phyloP scores from a whole-genome alignment of 2,329 filamentous ascomycete genomes.

The Fusarium goolgardi region DNA sequence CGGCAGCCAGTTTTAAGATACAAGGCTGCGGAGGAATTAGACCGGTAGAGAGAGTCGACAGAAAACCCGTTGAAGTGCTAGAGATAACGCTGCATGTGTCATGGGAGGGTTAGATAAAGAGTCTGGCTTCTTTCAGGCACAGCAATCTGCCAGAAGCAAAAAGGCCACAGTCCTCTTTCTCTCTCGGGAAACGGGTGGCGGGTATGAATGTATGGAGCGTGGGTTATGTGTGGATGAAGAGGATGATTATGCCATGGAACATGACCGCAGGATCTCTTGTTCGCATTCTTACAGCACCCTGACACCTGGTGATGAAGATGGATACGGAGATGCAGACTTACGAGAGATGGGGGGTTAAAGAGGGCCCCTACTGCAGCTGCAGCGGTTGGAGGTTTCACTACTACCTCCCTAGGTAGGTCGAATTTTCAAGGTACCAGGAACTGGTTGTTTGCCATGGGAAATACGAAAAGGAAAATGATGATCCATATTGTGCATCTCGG shows the following conservation, averaged over 20 bases:
- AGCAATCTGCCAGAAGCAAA: not conserved
- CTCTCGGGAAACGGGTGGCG: not conserved
- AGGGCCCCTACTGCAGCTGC: constrained; percentile 23
- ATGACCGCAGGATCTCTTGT: constrained; percentile 27
- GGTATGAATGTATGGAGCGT: constrained; percentile 23
- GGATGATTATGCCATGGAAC: constrained; percentile 32
- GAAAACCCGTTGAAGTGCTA: not conserved
- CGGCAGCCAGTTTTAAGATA: constrained; percentile 19
- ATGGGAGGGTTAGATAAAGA: not conserved
- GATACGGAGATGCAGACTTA: constrained; percentile 7
- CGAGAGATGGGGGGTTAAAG: constrained; percentile 19
- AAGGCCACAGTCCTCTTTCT: not conserved
- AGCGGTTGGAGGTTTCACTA: constrained; percentile 15
- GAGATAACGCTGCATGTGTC: not conserved
- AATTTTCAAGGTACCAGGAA: constrained; percentile 29
- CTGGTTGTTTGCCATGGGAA: constrained; percentile 7
- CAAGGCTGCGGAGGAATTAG: constrained; percentile 26
- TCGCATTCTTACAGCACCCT: constrained; percentile 21
- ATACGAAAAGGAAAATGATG: constrained; percentile 19
- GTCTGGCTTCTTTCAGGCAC: not conserved
- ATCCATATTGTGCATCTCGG: constrained; percentile 13
- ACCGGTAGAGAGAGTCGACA: not conserved
- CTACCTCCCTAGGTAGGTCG: not conserved
- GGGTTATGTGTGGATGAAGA: constrained; percentile 27
- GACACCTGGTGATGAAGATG: constrained; percentile 20